Evolutionary conservation across 2,329 filamentous ascomycete genomes (phyloP), one percentile per base, ranked within the genome.

Genomic region (Ceratocystiopsis minuta): DNA sequence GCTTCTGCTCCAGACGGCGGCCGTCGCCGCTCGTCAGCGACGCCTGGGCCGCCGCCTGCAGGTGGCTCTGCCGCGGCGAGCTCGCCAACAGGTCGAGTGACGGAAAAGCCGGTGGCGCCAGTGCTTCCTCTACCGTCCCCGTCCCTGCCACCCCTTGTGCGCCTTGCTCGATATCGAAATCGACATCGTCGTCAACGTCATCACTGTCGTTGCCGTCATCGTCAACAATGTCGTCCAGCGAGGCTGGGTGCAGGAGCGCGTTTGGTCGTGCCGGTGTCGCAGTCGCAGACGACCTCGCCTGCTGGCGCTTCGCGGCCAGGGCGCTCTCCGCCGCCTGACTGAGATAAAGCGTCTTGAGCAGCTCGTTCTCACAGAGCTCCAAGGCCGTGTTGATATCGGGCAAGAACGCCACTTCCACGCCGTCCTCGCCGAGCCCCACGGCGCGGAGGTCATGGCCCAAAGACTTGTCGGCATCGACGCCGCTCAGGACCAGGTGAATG

Each of bases 311-410:
- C 9, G 24, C 33, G 1, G n/a, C 31, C 32, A 38, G 37, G 35
- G 36, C 60, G 63, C 58, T 50, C 11, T 73, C 60, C 11, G 72
- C 70, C 46, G 83, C 78, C 50, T 78, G 79, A 48, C 70, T 75
- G 34, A 69, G 70, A 54, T 88, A 88, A 34, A 87, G 73, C 0
- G 79, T 79, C 53, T 82, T 86, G 36, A 98, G 69, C 6, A 95
- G 72, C 52, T 93, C 83, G 51, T 98, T 98, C 56, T 98, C 90
- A 58, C 88, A 96, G 49, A 78, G 83, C 55, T 98, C 90, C 1
- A 98, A 67, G 0, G 88, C 88, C 6, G 84, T 87, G 57, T 98
- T 98, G 41, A 98, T 72, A 48, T 92, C 79, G 36, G 86, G 80
- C 50, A 95, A 84, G 42, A 95, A 75, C 45, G 77, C 71, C 6